Evolutionary conservation across 1,284 basidiomycete genomes (phyloP), one percentile per base, ranked within the genome.

Genomic region (Cutaneotrichosporon cyanovorans): DNA sequence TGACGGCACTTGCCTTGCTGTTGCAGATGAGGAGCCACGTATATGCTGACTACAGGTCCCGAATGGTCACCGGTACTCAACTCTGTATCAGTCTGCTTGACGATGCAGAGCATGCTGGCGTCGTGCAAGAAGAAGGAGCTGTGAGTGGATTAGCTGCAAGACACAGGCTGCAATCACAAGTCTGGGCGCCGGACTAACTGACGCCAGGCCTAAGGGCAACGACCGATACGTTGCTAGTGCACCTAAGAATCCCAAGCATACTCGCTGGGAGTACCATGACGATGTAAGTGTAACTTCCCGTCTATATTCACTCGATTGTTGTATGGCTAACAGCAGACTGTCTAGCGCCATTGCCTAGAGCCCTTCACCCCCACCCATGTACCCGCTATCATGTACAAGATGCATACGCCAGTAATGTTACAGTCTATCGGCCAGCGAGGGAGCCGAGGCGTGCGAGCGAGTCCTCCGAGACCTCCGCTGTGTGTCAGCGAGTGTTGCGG

Each of bases 71-170:
- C 69, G 62, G 73, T 73, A 0, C 53, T 74, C 16, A 73, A 65
- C 28, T 66, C 68, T 6, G 59, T 69, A 7, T 58, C 65, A 6
- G 56, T 74, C 4, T 69, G 71, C 46, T 63, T 74, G 18, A 73
- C 72, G 1, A 67, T 74, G 61, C 73, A 74, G 50, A 66, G 61
- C 9, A 74, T 74, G 72, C 56, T 74, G 5, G 72, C 73, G 4
- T 69, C 66, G 2, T 67, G 65, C 51, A 70, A 65, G 57, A 69
- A 68, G 57, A 66, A 64, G 44, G 61, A 62, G 42, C 51, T 60
- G 69, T 70, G 33, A 50, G 68, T 42, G 37, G 31, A n/a, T n/a
- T 19, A 19, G 10, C 4, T 18, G 32, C 34, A 23, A 18, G 6
- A 18, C n/a, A n/a, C n/a, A n/a, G n/a, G n/a, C n/a, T n/a, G n/a